These are phyloP conservation scores for Fusarium dlaminii DNA, from an alignment of 2,329 filamentous ascomycete genomes.

Conservation along the genomic window DNA sequence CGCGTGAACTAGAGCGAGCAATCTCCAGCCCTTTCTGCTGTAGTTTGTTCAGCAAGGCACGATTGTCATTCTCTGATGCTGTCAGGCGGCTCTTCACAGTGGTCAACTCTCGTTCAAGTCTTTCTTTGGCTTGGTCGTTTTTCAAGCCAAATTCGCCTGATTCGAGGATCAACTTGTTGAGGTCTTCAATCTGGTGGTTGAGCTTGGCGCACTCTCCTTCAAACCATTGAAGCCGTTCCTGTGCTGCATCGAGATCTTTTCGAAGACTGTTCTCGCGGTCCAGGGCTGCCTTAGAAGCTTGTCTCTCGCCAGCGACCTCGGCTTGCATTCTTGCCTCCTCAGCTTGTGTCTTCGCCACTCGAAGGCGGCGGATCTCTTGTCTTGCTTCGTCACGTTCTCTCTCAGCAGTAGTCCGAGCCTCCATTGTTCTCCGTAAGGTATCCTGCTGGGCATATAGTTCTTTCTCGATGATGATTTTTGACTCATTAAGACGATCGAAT, in stretches of 20 bases:
- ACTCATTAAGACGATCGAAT: constrained; percentile 86
- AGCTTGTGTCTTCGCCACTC: constrained; percentile 83
- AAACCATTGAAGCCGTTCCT: constrained; percentile 78
- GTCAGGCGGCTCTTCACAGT: constrained; percentile 89
- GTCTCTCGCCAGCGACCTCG: constrained; percentile 82
- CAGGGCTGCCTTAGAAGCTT: constrained; percentile 78
- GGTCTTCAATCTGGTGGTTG: constrained; percentile 80
- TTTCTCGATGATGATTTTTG: constrained; percentile 97
- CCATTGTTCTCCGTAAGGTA: constrained; percentile 83
- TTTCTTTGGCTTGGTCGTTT: constrained; percentile 93
- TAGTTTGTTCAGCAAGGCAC: constrained; percentile 92
- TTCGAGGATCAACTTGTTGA: constrained; percentile 87
- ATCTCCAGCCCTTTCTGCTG: constrained; percentile 98
- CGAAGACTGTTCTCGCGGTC: constrained; percentile 82
- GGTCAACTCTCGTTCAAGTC: constrained; percentile 88
- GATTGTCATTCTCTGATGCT: constrained; percentile 96
- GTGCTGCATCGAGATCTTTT: constrained; percentile 82
- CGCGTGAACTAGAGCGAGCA: constrained; percentile 86
- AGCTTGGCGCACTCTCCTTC: constrained; percentile 82
- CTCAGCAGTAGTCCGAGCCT: constrained; percentile 82
- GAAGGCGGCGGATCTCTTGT: constrained; percentile 81
- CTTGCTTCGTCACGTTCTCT: constrained; percentile 90
- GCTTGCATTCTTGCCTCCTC: constrained; percentile 88
- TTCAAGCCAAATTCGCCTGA: constrained; percentile 90
- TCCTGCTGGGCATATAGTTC: constrained; percentile 97